Conservation (phyloP, 345 rosid genomes). For the Gossypium ekmanianum region DNA sequence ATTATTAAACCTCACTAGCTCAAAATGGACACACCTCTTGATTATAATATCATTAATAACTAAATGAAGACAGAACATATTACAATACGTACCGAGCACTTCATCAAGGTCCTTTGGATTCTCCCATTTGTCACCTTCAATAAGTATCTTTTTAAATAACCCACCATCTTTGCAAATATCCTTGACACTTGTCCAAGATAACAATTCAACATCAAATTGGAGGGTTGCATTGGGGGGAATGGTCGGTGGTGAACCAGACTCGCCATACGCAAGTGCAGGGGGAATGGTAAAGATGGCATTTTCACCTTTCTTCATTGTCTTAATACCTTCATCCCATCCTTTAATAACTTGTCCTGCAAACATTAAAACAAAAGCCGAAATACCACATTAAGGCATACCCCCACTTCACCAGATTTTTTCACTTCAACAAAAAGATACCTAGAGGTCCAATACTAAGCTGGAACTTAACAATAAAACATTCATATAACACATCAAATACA, state of each 20-base stretch:
- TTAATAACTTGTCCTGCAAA: slow-evolving; percentile 79
- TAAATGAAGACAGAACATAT: not conserved
- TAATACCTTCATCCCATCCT: slow-evolving; percentile 97
- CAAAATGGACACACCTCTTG: not conserved
- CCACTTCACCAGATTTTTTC: not conserved
- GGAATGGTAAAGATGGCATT: slow-evolving; percentile 86
- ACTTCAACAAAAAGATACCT: no score
- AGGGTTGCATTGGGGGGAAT: slow-evolving; percentile 92
- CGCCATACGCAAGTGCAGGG: slow-evolving; percentile 76
- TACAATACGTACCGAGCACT: slow-evolving; percentile 49
- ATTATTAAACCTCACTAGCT: not conserved
- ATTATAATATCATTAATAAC: not conserved
- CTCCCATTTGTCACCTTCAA: slow-evolving; percentile 75
- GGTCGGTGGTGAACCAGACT: slow-evolving; percentile 80
- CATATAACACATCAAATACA: not conserved
- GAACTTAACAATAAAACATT: not conserved
- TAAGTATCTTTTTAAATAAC: slow-evolving; percentile 60
- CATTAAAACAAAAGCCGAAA: not conserved
- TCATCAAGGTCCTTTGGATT: slow-evolving; percentile 77
- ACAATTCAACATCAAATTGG: slow-evolving; percentile 73
- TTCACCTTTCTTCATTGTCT: slow-evolving; percentile 96
- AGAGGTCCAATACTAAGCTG: not conserved
- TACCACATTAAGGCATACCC: not conserved
- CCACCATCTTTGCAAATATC: slow-evolving; percentile 92
- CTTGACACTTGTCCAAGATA: slow-evolving; percentile 75